Base-by-base conservation (phyloP, 2,329 filamentous ascomycete genomes). In the Dactylella cylindrospora region DNA sequence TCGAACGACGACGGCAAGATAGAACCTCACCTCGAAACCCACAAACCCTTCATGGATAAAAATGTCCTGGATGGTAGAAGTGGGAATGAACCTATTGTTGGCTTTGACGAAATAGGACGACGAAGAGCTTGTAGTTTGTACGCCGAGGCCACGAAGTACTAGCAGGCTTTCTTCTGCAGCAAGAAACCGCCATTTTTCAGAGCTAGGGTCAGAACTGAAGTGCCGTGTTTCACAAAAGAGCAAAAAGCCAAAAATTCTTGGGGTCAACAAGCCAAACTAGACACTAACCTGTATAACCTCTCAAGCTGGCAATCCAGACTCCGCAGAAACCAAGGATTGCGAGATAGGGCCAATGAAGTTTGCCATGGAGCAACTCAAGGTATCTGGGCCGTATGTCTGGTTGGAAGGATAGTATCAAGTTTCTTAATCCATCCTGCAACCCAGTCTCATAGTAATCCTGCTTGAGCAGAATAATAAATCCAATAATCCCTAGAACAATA, bases 21-120 rank as follows among this genome's bases (percentile, higher is more conserved):
- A 96, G 70, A 91, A 95, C 32, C 85, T 77, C 28, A 97, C 90
- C 74, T 90, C 88, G 70, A 96, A 95, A 0, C 90, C 90, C 54
- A 82, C 83, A 73, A 97, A 97, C 2, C 90, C 93, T 76, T 98
- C 93, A 72, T 96, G 90, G 44, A 98, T 87, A 49, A 96, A 82
- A 53, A 98, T 85, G 72, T 98, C 93, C 71, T 88, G 88, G 55
- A 98, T 94, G 73, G 88, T 84, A 36, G 86, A 87, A 0, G 91
- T 95, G 0, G 93, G 91, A 59, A 98, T 97, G 72, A 88, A 88
- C 43, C 84, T 86, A 36, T 59, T 65, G 35, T 57, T 62, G 1
- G 65, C 65, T 35, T 64, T 61, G 15, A 57, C 64, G 25, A 90
- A 77, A 69, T 88, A 89, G 6, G 83, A 85, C 1, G 79, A 73